These are phyloP conservation scores for Sporopachydermia lactativora DNA, from an alignment of 805 yeast species.

Conservation along the genomic window DNA sequence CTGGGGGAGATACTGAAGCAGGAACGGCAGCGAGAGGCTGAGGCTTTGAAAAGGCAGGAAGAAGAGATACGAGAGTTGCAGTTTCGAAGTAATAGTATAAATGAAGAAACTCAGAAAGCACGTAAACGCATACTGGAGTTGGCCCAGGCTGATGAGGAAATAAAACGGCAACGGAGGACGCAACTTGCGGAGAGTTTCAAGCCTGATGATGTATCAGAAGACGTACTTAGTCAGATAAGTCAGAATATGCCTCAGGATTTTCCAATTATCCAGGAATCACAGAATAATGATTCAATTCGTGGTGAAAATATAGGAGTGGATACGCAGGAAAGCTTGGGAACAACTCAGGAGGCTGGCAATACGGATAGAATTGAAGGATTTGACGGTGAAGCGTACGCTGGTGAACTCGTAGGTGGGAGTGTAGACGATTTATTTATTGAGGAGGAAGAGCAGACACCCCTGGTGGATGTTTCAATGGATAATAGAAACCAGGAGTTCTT, in stretches of 20 bases:
- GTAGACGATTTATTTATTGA: background rate
- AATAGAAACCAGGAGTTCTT: background rate
- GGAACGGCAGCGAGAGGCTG: background rate
- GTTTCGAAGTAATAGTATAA: background rate
- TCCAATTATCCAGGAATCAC: background rate
- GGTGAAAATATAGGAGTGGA: too few species aligned
- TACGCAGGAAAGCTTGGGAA: too few species aligned
- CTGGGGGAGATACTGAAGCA: background rate
- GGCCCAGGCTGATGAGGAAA: background rate
- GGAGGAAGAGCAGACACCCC: slow-evolving; percentile 1
- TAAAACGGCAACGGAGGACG: background rate
- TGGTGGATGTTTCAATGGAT: background rate
- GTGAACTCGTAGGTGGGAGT: background rate
- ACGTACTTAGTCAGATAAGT: too few species aligned
- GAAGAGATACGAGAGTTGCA: slow-evolving; percentile 1
- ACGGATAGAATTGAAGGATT: background rate
- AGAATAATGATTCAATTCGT: too few species aligned
- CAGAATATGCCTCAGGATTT: too few species aligned
- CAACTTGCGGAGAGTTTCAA: background rate
- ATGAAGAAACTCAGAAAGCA: slow-evolving; percentile 1
- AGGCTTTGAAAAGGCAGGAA: background rate
- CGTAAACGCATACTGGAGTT: background rate
- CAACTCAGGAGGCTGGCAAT: too few species aligned
- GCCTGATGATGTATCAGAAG: too few species aligned
- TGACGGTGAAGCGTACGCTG: background rate